Percentiles rank a stretch among this genome's conserved stretches.
Conservation (phyloP, 768 basidiomycete genomes). For the Boletus coccyginus region DNA sequence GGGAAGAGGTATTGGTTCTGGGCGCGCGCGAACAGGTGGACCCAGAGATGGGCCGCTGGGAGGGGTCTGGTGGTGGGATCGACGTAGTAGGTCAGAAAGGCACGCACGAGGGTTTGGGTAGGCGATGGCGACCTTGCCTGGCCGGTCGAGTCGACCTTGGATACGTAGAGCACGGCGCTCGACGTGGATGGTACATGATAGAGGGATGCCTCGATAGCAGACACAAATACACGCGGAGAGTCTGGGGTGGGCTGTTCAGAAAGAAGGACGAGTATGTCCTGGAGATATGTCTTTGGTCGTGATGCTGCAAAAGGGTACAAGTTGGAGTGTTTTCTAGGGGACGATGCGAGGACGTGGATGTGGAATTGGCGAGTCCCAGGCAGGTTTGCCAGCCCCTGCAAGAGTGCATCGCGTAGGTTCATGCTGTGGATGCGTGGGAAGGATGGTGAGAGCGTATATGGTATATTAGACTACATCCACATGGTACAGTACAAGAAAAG, state of each 20-base stretch:
- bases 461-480: conserved; percentile 23
- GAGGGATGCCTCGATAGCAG: conserved; percentile 75
- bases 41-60: conserved; percentile 56
- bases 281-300: conserved; percentile 62
- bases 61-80: conserved; percentile 63
- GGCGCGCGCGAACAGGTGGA: conserved; percentile 88
- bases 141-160: conserved; percentile 93
- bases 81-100: conserved; percentile 63
- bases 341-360: conserved; percentile 69
- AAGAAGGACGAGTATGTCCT: conserved; percentile 76
- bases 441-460: conserved; percentile 1
- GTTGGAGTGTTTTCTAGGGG: conserved; percentile 60
- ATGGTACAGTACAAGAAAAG: conserved; percentile 13
- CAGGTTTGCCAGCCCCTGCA: conserved; percentile 51
- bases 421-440: conserved; percentile 31
- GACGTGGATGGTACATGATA: conserved; percentile 72
- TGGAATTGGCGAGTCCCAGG: conserved; percentile 73
- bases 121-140: conserved; percentile 63
- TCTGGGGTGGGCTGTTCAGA: conserved; percentile 56
- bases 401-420: conserved; percentile 60
- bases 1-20: conserved; percentile 95
- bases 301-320: conserved; percentile 76
- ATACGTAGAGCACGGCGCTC: conserved; percentile 79
- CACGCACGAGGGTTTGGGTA: conserved; percentile 63
- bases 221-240: conserved; percentile 59